A percentile compares a stretch with the other conserved stretches of the same genome.
Evolutionary conservation across 345 rosid genomes (phyloP).

Genomic region (Citrus sp.): DNA sequence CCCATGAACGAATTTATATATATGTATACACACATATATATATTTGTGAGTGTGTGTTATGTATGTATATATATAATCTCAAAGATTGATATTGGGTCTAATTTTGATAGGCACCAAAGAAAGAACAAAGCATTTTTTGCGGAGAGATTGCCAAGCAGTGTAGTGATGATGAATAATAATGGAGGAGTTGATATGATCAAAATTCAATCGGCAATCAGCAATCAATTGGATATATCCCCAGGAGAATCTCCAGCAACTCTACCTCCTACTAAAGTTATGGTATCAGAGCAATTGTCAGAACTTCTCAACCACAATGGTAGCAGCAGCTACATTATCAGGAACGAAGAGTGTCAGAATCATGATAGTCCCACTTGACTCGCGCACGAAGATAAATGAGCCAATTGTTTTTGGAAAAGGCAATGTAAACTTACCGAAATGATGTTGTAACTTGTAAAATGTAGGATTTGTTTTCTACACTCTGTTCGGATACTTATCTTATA

Average conservation of each 20-base stretch:
- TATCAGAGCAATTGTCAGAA: slow-evolving; percentile 18
- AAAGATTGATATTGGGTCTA: neutral
- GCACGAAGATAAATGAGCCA: neutral
- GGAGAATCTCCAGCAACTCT: slow-evolving; percentile 6
- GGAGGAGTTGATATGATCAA: slow-evolving; percentile 32
- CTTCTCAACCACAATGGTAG: neutral
- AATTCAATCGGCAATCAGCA: slow-evolving; percentile 7
- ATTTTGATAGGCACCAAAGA: slow-evolving; percentile 19
- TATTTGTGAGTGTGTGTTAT: no score
- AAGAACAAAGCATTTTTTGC: slow-evolving; percentile 31
- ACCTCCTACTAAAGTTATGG: slow-evolving; percentile 22
- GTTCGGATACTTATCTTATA: neutral
- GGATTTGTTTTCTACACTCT: neutral
- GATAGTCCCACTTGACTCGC: neutral
- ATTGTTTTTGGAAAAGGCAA: neutral
- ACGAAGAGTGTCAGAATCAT: neutral
- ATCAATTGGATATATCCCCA: slow-evolving; percentile 5
- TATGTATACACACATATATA: no score
- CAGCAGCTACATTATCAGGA: neutral
- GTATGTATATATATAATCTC: neutral
- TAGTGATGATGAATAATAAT: slow-evolving; percentile 29
- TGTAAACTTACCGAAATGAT: neutral
- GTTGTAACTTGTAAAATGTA: neutral
- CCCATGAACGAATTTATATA: neutral
- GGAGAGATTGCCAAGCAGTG: slow-evolving; percentile 32